A percentile compares a stretch with the other conserved stretches of the same genome.
Conservation (phyloP, 1,284 basidiomycete species). For the Tilletia horrida region DNA sequence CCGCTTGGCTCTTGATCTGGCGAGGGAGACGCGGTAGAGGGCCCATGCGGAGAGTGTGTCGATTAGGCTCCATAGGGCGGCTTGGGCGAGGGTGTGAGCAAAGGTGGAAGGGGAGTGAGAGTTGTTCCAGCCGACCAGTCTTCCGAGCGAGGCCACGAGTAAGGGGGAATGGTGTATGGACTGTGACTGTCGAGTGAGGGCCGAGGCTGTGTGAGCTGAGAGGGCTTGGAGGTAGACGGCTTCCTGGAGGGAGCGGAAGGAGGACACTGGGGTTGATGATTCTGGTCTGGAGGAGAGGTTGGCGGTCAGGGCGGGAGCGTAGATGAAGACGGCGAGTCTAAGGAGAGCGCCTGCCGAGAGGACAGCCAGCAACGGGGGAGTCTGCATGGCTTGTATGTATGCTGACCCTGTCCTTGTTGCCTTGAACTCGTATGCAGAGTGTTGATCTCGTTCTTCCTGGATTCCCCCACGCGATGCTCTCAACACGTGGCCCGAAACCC, state of each 20-base stretch:
- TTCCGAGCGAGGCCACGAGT: constrained; percentile 63
- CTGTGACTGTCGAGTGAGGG: constrained; percentile 18
- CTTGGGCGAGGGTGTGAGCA: constrained; percentile 54
- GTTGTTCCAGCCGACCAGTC: neutral
- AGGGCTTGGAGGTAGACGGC: constrained; percentile 4
- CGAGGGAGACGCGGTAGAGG: neutral
- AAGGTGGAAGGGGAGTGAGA: constrained; percentile 48
- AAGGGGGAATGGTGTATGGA: constrained; percentile 69
- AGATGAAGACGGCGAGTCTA: constrained; percentile 21
- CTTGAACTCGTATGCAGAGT: too few relatives aligned
- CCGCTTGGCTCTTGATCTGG: constrained; percentile 56
- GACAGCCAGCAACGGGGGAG: neutral
- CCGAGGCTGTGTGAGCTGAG: neutral
- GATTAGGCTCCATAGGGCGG: constrained; percentile 68
- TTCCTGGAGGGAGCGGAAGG: constrained; percentile 72
- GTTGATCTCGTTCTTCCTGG: too few relatives aligned
- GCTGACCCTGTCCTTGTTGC: neutral
- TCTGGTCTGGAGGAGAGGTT: constrained; percentile 67
- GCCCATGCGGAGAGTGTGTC: constrained; percentile 62
- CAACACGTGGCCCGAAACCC: too few relatives aligned
- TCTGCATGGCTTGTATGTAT: too few relatives aligned
- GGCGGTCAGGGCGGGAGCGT: constrained; percentile 80
- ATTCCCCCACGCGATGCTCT: too few relatives aligned
- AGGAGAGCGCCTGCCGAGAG: constrained; percentile 19
- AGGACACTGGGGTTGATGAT: constrained; percentile 80